Evolutionary conservation across 345 rosid genomes (phyloP), one percentile per base, ranked within the genome.

Genomic region (Populus ilicifolia): DNA sequence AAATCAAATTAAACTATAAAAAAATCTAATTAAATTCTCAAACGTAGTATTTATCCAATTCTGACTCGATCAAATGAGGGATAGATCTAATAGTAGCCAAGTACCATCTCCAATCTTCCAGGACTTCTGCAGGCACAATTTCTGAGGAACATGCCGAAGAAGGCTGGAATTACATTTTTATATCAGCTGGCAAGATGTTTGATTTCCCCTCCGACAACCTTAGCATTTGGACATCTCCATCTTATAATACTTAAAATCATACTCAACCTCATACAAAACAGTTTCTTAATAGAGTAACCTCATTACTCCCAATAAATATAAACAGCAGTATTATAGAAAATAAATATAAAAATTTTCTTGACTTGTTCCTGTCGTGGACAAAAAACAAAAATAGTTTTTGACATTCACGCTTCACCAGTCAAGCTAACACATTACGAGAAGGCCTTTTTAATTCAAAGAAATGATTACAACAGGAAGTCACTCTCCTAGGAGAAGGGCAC

Each of bases 41-140:
- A 11, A 39, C 43, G 0, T 39, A 11, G 9, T 1, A 1, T 39
- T 39, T 39, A 9, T 30, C 0, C 33, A 30, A 0, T 2, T 30
- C 33, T 30, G 33, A 30, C 33, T 30, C 4, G 4, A 30, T 30
- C 33, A 2, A 30, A 0, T 30, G 33, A 30, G 33, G 33, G 0
- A 2, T 30, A 0, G 33, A 30, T 30, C 33, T 89, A 77, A 91
- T 85, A 67, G 92, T 84, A 69, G 94, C 90, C 84, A 96, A 81
- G 88, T 92, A 96, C 87, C 93, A 93, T 77, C 98, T 93, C 98
- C 98, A 96, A 74, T 94, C 88, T 44, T 89, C 86, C 25, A 77
- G 75, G 44, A 85, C 69, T 82, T 92, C 93, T 12, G 85, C 77
- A 70, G 83, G 64, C 46, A 82, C 89, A 36, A 48, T 85, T 77